phyloP scores from a whole-genome alignment of 257 asterid species.

The Jacaranda copaia region DNA sequence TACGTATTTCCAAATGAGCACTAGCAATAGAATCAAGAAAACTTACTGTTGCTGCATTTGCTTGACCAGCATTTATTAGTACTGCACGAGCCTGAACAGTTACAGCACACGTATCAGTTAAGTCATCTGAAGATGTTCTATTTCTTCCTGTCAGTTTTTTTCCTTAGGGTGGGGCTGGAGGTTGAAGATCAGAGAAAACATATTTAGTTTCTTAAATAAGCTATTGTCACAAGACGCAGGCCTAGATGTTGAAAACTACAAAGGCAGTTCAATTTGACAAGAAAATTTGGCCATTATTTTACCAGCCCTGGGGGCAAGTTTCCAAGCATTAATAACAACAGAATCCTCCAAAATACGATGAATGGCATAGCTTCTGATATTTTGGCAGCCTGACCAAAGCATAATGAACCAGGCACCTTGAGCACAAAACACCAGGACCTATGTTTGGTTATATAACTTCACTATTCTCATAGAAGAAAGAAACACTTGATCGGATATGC shows the following conservation, averaged over 20 bases:
- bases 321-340: background rate
- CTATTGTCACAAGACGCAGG: background rate
- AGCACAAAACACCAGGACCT: background rate
- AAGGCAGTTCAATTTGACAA: background rate
- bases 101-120: slow-evolving; percentile 35
- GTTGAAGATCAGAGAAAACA: slow-evolving; percentile 13
- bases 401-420: slow-evolving; percentile 21
- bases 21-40: slow-evolving; percentile 33
- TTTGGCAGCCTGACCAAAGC: background rate
- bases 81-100: slow-evolving; percentile 92
- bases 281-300: background rate
- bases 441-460: background rate
- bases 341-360: background rate
- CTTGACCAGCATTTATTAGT: slow-evolving; percentile 98
- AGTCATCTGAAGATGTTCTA: slow-evolving; percentile 22
- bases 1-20: background rate
- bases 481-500: background rate
- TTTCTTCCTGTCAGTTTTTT: background rate
- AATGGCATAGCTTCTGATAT: background rate
- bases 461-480: background rate
- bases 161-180: background rate
- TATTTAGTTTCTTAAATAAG: background rate
- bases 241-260: background rate
- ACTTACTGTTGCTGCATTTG: slow-evolving; percentile 97
- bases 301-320: background rate